Evolutionary conservation across 495 filamentous ascomycete genomes (phyloP).

Genomic region (Neurospora tetrasperma): DNA sequence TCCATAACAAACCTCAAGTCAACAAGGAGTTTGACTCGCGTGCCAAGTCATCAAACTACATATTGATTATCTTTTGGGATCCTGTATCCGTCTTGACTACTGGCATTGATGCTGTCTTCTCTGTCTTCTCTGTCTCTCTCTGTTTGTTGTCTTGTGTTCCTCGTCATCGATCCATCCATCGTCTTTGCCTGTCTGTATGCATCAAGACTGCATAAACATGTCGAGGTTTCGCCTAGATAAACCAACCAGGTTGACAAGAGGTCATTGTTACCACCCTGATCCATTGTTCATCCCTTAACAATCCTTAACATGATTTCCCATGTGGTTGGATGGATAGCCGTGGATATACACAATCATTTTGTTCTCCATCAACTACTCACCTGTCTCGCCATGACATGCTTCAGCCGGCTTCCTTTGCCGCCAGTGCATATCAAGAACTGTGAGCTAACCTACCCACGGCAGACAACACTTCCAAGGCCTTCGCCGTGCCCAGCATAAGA

Average conservation of each 20-base stretch:
- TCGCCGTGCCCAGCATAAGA: conserved; percentile 35
- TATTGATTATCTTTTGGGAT: background rate
- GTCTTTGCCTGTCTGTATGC: background rate
- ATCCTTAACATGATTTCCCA: background rate
- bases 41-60: background rate
- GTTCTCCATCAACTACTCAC: background rate
- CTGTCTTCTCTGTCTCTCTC: background rate
- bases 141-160: background rate
- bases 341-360: background rate
- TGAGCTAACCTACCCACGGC: conserved; percentile 12
- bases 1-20: background rate
- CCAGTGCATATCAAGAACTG: background rate
- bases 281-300: background rate
- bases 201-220: background rate
- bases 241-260: background rate
- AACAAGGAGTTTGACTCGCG: background rate
- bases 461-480: conserved; percentile 45
- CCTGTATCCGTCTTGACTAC: background rate
- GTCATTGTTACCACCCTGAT: background rate
- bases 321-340: background rate
- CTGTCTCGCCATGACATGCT: background rate
- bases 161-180: background rate
- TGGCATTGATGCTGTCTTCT: conserved; percentile 1
- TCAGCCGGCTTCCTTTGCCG: background rate
- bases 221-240: background rate